A percentile compares a stretch with the other conserved stretches of the same genome.
These are phyloP conservation scores for Trichoderma atroviride DNA, from an alignment of 2,329 filamentous ascomycete genomes.

Conservation along the genomic window DNA sequence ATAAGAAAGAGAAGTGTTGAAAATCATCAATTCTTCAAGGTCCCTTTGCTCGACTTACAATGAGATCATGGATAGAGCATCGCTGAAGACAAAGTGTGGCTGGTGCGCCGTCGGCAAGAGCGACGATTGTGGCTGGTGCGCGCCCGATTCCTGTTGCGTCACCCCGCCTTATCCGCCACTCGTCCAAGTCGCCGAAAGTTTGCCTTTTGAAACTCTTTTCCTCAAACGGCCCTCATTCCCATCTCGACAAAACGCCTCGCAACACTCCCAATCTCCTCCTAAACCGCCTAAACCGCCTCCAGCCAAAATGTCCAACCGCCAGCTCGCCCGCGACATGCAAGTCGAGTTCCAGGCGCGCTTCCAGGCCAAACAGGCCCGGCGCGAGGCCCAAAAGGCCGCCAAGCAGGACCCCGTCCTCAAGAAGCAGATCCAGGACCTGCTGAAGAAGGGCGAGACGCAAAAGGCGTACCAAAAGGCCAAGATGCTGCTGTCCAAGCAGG, in stretches of 20 bases:
- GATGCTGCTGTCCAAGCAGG: conserved; percentile 63
- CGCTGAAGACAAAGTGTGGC: conserved; percentile 3
- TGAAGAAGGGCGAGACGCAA: conserved; percentile 65
- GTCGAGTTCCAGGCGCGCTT: conserved; percentile 66
- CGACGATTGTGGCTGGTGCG: conserved; percentile 17
- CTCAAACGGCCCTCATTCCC: neutral
- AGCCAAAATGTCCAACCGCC: conserved; percentile 58
- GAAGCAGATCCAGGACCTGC: conserved; percentile 65
- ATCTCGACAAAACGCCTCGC: neutral
- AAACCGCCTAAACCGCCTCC: neutral
- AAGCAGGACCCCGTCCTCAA: conserved; percentile 64
- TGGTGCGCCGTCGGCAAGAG: neutral
- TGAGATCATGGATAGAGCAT: neutral
- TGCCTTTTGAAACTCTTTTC: neutral
- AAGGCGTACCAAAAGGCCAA: conserved; percentile 66
- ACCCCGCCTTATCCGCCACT: conserved; percentile 27
- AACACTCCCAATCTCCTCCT: neutral
- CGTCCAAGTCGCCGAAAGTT: neutral
- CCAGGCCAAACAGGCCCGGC: conserved; percentile 64
- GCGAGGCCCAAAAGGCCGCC: conserved; percentile 61
- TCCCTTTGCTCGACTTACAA: conserved; percentile 4
- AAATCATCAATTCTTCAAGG: neutral
- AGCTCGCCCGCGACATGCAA: conserved; percentile 62
- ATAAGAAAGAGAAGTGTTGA: neutral
- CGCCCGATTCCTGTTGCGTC: conserved; percentile 24